Evolutionary conservation across 192 early-diverging fungal species (phyloP), one percentile per base, ranked within the genome.

Genomic region (Podila verticillata): DNA sequence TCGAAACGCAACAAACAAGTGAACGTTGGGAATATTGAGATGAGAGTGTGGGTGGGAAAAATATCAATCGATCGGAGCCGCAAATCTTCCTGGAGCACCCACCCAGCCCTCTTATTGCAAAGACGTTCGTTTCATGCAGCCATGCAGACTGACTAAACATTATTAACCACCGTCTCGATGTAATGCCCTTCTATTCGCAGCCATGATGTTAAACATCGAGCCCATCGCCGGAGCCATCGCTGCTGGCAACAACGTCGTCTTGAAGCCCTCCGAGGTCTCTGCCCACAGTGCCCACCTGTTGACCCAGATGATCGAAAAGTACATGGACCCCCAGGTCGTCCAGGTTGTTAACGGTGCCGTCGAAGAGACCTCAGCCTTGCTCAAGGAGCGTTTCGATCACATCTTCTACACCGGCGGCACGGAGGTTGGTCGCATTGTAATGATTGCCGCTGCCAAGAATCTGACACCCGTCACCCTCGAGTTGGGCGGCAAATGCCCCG

Each of bases 401-500:
- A 92, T 92, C 69, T 87, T 88, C 63, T 92, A 89, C 82, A 92
- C 91, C n/a, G 91, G 91, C 48, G 81, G 82, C 65, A 81, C 83
- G 3, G 15, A 62, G 22, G 89, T 92, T 54, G 91, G 83, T 28
- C 87, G 83, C 59, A 87, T 91, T 30, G 74, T 92, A 61, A 87
- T 87, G 87, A 34, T 48, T 9, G 90, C 90, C 22, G 91, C 90
- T 39, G 77, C 87, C 22, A 89, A 91, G 71, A 67, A 91, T 62
- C 72, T 92, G 13, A 92, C 90, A 15, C 91, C 91, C 1, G 87
- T 88, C 15, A 72, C 87, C 5, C 78, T 92, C 26, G 91, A 92
- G 62, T 74, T 92, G 30, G 91, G 90, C 26, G 91, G 91, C 60
- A 98, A 98, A 77, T 85, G 87, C 57, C 93, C 93, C 12, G 86